phyloP scores from a whole-genome alignment of 495 filamentous ascomycete genomes.

The Penicillium lividum region DNA sequence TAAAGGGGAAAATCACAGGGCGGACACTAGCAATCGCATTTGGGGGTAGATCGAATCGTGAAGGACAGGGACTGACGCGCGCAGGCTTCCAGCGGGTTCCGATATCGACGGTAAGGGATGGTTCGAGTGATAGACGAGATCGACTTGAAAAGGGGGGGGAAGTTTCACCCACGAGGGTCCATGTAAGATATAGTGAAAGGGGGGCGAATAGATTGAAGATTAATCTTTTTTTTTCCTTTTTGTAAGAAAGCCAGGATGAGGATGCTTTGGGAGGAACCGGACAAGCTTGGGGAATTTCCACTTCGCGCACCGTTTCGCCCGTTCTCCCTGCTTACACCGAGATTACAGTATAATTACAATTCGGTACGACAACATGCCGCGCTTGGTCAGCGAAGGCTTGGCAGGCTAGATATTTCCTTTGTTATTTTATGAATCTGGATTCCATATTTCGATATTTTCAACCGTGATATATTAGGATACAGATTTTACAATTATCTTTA shows the following conservation, averaged over 20 bases:
- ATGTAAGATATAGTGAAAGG: constrained; percentile 21
- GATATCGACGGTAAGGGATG: constrained; percentile 6
- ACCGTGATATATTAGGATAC: no score
- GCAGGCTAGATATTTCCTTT: background rate
- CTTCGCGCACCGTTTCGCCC: background rate
- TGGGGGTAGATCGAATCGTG: constrained; percentile 3
- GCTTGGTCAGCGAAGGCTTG: constrained; percentile 14
- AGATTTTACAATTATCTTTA: no score
- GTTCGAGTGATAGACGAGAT: background rate
- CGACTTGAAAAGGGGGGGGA: constrained; percentile 9
- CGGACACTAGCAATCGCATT: constrained; percentile 15
- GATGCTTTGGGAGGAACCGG: constrained; percentile 12
- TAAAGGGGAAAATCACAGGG: background rate
- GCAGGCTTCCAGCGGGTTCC: constrained; percentile 13
- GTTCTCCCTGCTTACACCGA: background rate
- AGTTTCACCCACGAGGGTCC: constrained; percentile 28
- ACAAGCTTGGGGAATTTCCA: constrained; percentile 1
- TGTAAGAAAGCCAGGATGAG: constrained; percentile 10
- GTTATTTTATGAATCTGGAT: background rate
- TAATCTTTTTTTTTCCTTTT: constrained; percentile 19
- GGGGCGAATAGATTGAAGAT: constrained; percentile 10
- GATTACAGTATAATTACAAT: constrained; percentile 2
- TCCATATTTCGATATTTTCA: no score
- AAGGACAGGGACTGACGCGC: constrained; percentile 3
- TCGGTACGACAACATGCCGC: constrained; percentile 7